Base-by-base conservation (phyloP, 352 stramenopile species). In the Elongisporangium anandrum region DNA sequence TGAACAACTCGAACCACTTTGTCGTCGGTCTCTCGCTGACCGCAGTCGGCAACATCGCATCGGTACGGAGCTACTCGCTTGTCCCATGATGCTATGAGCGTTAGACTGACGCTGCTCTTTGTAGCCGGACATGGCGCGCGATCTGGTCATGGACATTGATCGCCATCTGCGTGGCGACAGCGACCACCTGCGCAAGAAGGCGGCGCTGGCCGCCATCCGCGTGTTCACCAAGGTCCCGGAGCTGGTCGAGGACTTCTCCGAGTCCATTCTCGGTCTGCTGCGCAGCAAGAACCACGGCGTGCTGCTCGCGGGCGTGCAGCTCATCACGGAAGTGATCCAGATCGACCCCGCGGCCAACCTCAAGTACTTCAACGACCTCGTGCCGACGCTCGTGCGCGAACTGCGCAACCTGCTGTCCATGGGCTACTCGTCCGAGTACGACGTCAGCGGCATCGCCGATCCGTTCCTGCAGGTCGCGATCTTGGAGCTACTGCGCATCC, bases 161-260 rank as follows among this genome's bases (percentile, higher is more conserved):
- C 97, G 98, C 55, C 89, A 97, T 59, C 56, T 99, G 49, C 79
- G 78, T 39, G 86, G 90, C 39, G 83, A 92, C 38, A 98, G 97
- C 50, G 89, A 98, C 5, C 99, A 99, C 72, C 61, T 99, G 47
- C 80, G 97, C 62, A 99, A 99, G 73, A 99, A 99, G 72, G 97
- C 97, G 4, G 96, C 92, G 59, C 72, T 99, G 52, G 95, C 95
- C 39, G 94, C 97, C 60, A 89, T 98, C 49, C 87, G 87, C 23
- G 84, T 95, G 53, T 95, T 95, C 61, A 89, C 90, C 24, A 98
- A 99, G 69, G 96, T 98, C 58, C 97, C 97, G 6, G 98, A 99
- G 61, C 90, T 99, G 57, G 87, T 99, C 12, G 97, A 99, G 70
- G 97, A 99, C 73, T 99, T 99, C 82, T 87, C 97, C 1, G 97